These are phyloP conservation scores for Meira miltonrushii DNA, from an alignment of 1,284 basidiomycete genomes.

Conservation along the genomic window DNA sequence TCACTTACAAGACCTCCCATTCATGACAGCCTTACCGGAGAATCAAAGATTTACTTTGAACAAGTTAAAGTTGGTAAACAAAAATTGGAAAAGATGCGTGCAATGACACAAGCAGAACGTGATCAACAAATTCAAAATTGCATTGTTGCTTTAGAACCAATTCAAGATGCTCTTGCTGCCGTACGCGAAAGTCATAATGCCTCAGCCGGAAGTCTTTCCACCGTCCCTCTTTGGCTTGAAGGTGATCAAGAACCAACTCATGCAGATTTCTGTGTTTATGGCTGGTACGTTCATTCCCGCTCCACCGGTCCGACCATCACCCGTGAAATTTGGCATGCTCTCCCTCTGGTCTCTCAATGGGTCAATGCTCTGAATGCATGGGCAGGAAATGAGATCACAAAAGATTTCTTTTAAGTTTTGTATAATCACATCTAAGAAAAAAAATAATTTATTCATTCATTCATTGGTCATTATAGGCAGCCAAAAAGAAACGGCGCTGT, in stretches of 20 bases:
- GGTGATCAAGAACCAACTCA: slow-evolving; percentile 32
- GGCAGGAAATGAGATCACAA: slow-evolving; percentile 20
- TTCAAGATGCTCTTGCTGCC: slow-evolving; percentile 10
- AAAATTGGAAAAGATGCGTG: slow-evolving; percentile 20
- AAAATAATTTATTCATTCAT: background rate
- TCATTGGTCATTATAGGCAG: background rate
- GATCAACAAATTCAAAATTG: slow-evolving; percentile 16
- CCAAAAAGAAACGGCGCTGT: background rate
- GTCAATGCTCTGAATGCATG: slow-evolving; percentile 29
- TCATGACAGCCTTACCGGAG: slow-evolving; percentile 25
- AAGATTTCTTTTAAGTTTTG: slow-evolving; percentile 6
- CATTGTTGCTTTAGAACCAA: slow-evolving; percentile 3
- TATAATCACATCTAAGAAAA: background rate
- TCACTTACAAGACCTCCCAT: slow-evolving; percentile 23
- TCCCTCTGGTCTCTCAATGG: slow-evolving; percentile 25
- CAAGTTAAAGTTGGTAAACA: slow-evolving; percentile 30
- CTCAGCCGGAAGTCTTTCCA: no score
- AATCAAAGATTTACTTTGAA: slow-evolving; percentile 31
- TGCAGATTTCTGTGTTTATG: slow-evolving; percentile 37
- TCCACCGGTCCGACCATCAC: slow-evolving; percentile 21
- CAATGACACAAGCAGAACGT: slow-evolving; percentile 15
- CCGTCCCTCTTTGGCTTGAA: slow-evolving; percentile 22
- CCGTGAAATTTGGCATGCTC: slow-evolving; percentile 28
- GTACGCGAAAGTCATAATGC: background rate
- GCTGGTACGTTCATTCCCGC: slow-evolving; percentile 31